Percentiles rank a stretch among this genome's conserved stretches.
Evolutionary conservation across 177 flowering plant genomes (phyloP).

Genomic region (Vitis hybrid): DNA sequence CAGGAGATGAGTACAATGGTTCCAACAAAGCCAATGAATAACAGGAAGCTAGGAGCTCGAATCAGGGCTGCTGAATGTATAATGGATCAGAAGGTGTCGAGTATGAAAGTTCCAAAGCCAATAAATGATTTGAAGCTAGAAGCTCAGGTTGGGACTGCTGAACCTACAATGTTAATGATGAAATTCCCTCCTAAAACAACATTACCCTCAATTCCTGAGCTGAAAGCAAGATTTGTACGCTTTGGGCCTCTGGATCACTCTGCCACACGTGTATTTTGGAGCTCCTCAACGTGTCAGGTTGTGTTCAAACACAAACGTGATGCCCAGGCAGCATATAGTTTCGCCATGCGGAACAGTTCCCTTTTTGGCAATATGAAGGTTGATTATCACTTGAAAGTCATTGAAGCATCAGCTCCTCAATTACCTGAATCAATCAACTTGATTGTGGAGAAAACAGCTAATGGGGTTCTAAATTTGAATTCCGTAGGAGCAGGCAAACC

Average conservation of each 20-base stretch:
- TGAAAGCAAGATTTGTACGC: constrained; percentile 31
- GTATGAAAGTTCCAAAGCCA: too few species aligned
- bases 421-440: constrained; percentile 6
- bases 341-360: constrained; percentile 15
- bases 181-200: constrained; percentile 19
- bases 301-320: constrained; percentile 20
- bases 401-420: neutral
- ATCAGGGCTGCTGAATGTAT: too few species aligned
- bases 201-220: constrained; percentile 27
- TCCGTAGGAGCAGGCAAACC: neutral
- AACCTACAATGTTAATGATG: constrained; percentile 33
- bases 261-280: constrained; percentile 22
- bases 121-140: neutral
- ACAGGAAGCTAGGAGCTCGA: too few species aligned
- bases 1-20: too few species aligned
- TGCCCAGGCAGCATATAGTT: constrained; percentile 23
- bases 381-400: neutral
- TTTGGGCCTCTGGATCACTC: constrained; percentile 25
- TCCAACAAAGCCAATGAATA: too few species aligned
- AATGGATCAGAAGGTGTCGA: too few species aligned
- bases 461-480: neutral
- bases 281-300: constrained; percentile 17
- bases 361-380: constrained; percentile 14
- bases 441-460: constrained; percentile 1
- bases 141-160: neutral